These are phyloP conservation scores for Tuctoria greenei DNA, from an alignment of 176 grass and related monocot genomes.

Conservation along the genomic window DNA sequence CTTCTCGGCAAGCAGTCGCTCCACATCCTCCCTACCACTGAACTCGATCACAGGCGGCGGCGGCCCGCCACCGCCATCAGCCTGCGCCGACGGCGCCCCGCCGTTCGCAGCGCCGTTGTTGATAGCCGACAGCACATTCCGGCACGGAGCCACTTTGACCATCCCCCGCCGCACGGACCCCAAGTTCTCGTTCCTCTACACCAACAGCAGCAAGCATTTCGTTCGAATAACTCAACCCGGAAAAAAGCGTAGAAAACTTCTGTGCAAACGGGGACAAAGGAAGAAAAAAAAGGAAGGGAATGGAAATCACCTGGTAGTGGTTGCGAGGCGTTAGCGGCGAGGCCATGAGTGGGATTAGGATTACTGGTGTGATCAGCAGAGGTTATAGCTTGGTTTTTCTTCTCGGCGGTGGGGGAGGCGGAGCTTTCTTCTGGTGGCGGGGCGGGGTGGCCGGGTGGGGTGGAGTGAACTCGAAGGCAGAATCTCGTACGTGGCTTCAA, in stretches of 20 bases:
- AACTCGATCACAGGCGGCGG: constrained; percentile 48
- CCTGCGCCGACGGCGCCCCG: not conserved
- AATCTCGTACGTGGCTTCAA: constrained; percentile 53
- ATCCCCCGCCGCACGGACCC: constrained; percentile 37
- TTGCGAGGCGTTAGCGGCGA: constrained; percentile 52
- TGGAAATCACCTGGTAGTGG: constrained; percentile 48
- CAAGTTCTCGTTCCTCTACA: constrained; percentile 79
- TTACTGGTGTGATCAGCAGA: constrained; percentile 31
- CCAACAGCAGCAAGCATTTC: not conserved
- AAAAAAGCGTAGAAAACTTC: not conserved
- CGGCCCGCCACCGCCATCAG: not conserved
- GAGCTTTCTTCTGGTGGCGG: constrained; percentile 49
- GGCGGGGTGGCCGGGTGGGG: constrained; percentile 64
- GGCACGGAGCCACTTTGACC: constrained; percentile 40
- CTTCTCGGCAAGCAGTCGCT: constrained; percentile 82
- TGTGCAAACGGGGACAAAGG: no score
- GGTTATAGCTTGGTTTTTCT: constrained; percentile 36
- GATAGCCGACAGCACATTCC: constrained; percentile 64
- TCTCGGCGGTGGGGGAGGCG: constrained; percentile 36
- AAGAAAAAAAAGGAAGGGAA: not conserved
- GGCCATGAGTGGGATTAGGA: constrained; percentile 41
- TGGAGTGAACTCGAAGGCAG: constrained; percentile 77
- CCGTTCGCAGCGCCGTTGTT: constrained; percentile 49
- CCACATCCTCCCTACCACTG: constrained; percentile 75
- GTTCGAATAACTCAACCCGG: not conserved